Base-by-base conservation (phyloP, 805 yeast species). In the Ogataea trehaloabstinens region DNA sequence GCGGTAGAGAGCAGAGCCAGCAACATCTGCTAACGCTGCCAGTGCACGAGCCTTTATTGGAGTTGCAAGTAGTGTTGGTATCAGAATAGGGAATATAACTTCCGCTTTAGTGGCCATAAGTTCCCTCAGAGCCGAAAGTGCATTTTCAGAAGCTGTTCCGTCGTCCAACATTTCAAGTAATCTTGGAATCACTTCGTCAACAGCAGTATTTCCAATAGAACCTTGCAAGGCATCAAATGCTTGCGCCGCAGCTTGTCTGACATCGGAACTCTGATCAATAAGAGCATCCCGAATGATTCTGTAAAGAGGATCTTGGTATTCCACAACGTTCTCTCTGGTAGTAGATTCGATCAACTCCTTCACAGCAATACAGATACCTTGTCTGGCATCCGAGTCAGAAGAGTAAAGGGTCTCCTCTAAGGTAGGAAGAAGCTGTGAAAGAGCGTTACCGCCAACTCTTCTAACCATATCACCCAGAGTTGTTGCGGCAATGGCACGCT, bases 291-390 rank as follows among this genome's bases (percentile, higher is more conserved):
- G 79, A 32, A 91, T 80, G 49, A 91, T 85, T 19, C 69, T 70
- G 47, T 91, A 83, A 54, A 93, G 79, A 1, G 71, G 68, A 4
- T 70, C 76, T 64, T 87, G 87, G 64, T 78, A 82, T 46, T 76
- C 78, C 19, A 56, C 66, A 42, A 91, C 70, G 6, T 78, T 74
- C 12, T 78, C 85, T 3, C 67, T 60, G 7, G 78, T 68, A 4
- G 95, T 76, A 0, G 96, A 85, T 48, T 78, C 81, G 46, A 90
- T 80, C 45, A 93, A 78, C 60, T 90, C 98, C 31, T 80, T 76
- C 34, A 89, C 70, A 6, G 99, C 99, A 60, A 91, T 80, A 70
- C 99, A 93, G 36, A 93, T 87, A 70, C 99, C 99, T 68, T 90
- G 95, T 58, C 85, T 86, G 25, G 95, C 83, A 58, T 83, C 93